Base-by-base conservation (phyloP, 495 filamentous ascomycete genomes). In the Friedmanniomyces endolithicus region DNA sequence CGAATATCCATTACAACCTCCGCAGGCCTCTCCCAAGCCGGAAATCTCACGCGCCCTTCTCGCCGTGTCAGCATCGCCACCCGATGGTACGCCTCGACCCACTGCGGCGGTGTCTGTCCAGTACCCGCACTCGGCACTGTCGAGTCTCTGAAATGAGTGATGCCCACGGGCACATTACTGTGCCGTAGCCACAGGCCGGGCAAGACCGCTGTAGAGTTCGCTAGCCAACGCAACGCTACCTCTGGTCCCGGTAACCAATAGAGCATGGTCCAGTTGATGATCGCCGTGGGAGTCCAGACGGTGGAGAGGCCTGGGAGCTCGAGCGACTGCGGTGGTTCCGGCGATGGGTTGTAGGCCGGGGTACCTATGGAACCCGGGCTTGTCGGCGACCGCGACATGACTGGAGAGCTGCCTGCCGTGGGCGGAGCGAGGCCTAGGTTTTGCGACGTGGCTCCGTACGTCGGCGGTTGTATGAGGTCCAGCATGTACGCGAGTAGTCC, bases 181-280 rank as follows among this genome's bases (percentile, higher is more conserved):
- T 64, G 63, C 3, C 55, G 48, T 9, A 50, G 52, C 59, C 63
- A 67, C 24, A 61, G 44, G 27, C 54, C 20, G 9, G 37, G 39
- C 1, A 54, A 6, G 3, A 61, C 19, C 1, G 39, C 19, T 16
- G 48, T 22, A 7, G 58, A 61, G 39, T 61, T 61, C 11, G 31
- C 29, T 11, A 70, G 63, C 68, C 67, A 70, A 0, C 65, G 58
- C 2, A 69, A 56, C 4, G 55, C 60, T 8, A 62, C 65, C 56
- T 71, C 68, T 3, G 65, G 68, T 1, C 67, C 68, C 1, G 68
- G 68, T 12, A 71, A 58, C 68, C 68, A 69, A 44, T 71, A 68
- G 50, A 71, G 49, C 68, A 71, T 71, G 14, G 67, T 68, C 65
- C 67, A 71, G 48, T 64, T 66, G 20, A 71, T 62, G 19, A 69